Conservation (phyloP, 148 eudicot genomes). For the Talinum fruticosum region DNA sequence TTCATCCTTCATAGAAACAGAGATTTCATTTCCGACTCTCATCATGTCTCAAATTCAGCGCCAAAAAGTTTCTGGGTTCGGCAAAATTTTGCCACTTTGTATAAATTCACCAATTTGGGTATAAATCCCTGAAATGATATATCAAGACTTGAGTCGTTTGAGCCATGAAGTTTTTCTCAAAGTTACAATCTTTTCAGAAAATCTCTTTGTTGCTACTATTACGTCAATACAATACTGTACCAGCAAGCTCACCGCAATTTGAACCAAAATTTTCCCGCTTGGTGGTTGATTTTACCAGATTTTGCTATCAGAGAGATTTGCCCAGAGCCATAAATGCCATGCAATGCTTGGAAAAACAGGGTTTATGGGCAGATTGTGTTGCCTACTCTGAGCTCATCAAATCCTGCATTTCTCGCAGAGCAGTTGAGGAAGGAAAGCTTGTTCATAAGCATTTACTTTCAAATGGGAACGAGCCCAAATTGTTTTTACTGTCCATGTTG, state of each 20-base stretch:
- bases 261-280: slow-evolving; percentile 17
- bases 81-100: too few species aligned
- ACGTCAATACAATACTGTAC: slow-evolving; percentile 14
- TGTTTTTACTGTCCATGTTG: slow-evolving; percentile 38
- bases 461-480: slow-evolving; percentile 37
- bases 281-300: slow-evolving; percentile 30
- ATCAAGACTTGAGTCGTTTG: not conserved
- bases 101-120: too few species aligned
- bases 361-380: slow-evolving; percentile 33
- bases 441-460: slow-evolving; percentile 42
- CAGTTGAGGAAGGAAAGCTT: slow-evolving; percentile 37
- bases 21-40: too few species aligned
- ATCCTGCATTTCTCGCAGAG: slow-evolving; percentile 31
- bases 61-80: too few species aligned
- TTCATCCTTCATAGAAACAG: too few species aligned
- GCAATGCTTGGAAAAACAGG: slow-evolving; percentile 29
- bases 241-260: slow-evolving; percentile 15
- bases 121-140: too few species aligned
- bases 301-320: slow-evolving; percentile 33
- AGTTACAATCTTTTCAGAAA: slow-evolving; percentile 6
- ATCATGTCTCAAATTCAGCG: too few species aligned
- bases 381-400: slow-evolving; percentile 46
- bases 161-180: slow-evolving; percentile 25
- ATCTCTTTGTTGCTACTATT: slow-evolving; percentile 2
- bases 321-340: slow-evolving; percentile 39